These are phyloP conservation scores for Fusarium dlaminii DNA, from an alignment of 2,329 filamentous ascomycete species.

Conservation along the genomic window DNA sequence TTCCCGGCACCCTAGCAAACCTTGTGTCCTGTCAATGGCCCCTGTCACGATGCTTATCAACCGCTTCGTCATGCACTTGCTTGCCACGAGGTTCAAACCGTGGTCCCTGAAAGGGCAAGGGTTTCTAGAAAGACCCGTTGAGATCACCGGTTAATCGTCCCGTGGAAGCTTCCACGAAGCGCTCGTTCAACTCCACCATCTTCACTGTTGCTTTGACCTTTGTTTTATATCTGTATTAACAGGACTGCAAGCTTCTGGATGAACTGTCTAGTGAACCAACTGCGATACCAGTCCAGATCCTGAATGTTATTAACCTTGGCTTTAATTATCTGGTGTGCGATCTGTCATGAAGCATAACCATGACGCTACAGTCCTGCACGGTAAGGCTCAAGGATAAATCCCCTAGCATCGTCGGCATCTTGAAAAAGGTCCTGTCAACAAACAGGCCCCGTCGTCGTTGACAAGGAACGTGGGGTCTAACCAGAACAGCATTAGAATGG, in stretches of 20 bases:
- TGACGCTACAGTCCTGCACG: slow-evolving; percentile 6
- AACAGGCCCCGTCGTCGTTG: neutral
- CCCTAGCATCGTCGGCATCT: neutral
- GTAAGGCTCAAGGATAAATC: slow-evolving; percentile 4
- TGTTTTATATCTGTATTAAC: neutral
- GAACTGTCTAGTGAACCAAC: neutral
- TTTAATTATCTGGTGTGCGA: neutral
- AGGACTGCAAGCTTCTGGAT: neutral
- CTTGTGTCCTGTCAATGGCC: slow-evolving; percentile 20
- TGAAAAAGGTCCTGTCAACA: neutral
- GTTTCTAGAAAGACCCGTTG: slow-evolving; percentile 7
- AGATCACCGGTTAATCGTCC: slow-evolving; percentile 24
- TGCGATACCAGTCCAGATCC: neutral
- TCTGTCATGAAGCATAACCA: neutral
- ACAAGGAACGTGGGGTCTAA: neutral
- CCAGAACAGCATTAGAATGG: neutral
- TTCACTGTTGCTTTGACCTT: neutral
- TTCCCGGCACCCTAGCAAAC: slow-evolving; percentile 24
- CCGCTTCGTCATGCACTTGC: slow-evolving; percentile 31
- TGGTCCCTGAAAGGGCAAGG: slow-evolving; percentile 14
- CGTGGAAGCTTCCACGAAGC: slow-evolving; percentile 23
- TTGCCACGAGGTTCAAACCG: slow-evolving; percentile 8
- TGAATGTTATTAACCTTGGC: neutral
- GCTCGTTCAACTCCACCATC: neutral
- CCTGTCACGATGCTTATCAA: slow-evolving; percentile 33